phyloP scores from a whole-genome alignment of 2,329 filamentous ascomycete species.

The Colletotrichum camelliae region DNA sequence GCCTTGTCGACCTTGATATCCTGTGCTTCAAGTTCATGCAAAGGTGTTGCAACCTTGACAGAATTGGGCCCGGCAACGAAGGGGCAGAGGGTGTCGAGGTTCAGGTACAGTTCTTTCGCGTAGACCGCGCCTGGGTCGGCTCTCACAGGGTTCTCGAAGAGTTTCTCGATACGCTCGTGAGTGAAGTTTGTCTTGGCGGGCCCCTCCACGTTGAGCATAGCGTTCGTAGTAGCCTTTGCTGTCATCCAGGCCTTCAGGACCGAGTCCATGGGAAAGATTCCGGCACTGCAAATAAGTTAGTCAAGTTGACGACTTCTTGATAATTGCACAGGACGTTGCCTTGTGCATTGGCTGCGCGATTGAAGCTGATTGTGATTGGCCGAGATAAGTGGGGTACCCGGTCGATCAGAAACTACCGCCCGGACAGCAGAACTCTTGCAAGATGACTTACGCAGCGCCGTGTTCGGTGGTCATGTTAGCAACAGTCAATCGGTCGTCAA shows the following conservation, averaged over 20 bases:
- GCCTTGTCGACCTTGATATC: slow-evolving; percentile 83
- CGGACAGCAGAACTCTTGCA: not conserved
- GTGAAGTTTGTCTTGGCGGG: slow-evolving; percentile 66
- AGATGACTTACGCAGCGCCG: slow-evolving; percentile 61
- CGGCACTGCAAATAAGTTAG: slow-evolving; percentile 29
- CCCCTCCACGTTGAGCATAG: slow-evolving; percentile 59
- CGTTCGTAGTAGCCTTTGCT: slow-evolving; percentile 75
- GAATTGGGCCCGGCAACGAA: slow-evolving; percentile 90
- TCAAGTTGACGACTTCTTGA: not conserved
- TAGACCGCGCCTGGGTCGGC: slow-evolving; percentile 83
- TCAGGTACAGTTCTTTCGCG: slow-evolving; percentile 81
- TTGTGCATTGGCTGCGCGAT: not conserved
- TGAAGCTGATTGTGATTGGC: not conserved
- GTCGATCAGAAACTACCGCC: not conserved
- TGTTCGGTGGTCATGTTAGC: slow-evolving; percentile 85
- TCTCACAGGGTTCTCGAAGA: slow-evolving; percentile 68
- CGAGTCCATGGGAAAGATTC: slow-evolving; percentile 81
- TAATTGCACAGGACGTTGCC: rapidly evolving
- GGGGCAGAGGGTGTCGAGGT: slow-evolving; percentile 83
- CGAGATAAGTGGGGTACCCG: not conserved
- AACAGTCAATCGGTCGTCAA: slow-evolving; percentile 78
- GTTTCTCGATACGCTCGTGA: slow-evolving; percentile 74
- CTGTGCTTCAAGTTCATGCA: slow-evolving; percentile 74
- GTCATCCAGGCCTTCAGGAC: slow-evolving; percentile 77
- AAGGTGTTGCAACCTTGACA: slow-evolving; percentile 83